A percentile compares a stretch with the other conserved stretches of the same genome.
Conservation (phyloP, 2,329 filamentous ascomycete species). For the Phyllosticta paracitricarpa region DNA sequence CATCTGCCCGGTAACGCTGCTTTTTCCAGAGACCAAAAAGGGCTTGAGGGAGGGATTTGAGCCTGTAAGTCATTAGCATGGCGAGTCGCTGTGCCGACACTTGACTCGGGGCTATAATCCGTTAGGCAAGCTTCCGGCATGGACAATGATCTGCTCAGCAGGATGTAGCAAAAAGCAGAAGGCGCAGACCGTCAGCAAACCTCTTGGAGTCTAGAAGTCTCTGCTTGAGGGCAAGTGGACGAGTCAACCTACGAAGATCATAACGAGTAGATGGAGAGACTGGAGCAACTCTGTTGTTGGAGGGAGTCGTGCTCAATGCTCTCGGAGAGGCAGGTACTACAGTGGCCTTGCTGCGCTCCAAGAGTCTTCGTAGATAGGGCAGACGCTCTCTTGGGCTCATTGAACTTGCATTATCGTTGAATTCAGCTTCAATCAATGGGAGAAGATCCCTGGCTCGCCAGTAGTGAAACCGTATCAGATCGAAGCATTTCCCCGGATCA, state of each 20-base stretch:
- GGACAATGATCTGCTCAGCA: not conserved
- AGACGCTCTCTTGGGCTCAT: conserved; percentile 9
- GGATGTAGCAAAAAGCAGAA: not conserved
- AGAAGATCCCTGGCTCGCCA: conserved; percentile 13
- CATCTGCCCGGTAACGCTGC: not conserved
- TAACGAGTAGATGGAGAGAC: not conserved
- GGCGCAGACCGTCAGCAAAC: not conserved
- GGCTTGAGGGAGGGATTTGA: not conserved
- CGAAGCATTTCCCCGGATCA: conserved; percentile 13
- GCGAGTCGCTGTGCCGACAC: not conserved
- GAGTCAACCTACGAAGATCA: not conserved
- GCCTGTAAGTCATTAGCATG: not conserved
- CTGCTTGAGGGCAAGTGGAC: not conserved
- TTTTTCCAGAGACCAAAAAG: not conserved
- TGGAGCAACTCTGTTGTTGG: not conserved
- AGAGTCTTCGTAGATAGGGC: conserved; percentile 11
- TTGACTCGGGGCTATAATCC: not conserved
- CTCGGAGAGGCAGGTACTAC: not conserved
- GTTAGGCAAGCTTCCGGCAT: not conserved
- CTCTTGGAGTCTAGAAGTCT: not conserved
- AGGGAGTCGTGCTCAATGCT: not conserved
- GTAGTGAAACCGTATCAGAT: conserved; percentile 16
- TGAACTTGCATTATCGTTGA: conserved; percentile 12
- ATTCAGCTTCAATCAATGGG: conserved; percentile 13
- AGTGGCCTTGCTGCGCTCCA: conserved; percentile 8